Conservation (phyloP, 352 stramenopile species). For the Plasmopara viticola region DNA sequence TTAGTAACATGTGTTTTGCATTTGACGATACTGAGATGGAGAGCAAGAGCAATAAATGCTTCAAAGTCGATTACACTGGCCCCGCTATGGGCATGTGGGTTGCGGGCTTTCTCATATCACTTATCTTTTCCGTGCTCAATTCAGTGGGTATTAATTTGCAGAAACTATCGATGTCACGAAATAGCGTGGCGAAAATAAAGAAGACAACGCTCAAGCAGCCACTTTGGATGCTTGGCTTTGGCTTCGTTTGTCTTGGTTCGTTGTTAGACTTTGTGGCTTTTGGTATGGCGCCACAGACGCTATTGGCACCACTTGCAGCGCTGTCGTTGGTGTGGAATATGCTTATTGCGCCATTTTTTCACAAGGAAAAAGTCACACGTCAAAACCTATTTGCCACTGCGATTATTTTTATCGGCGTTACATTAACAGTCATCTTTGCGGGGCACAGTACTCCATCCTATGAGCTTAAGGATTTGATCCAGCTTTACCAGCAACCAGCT, state of each 20-base stretch:
- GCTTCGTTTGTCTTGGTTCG: constrained; percentile 72
- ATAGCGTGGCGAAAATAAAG: constrained; percentile 59
- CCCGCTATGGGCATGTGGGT: constrained; percentile 80
- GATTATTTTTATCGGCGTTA: constrained; percentile 88
- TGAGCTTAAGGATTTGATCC: constrained; percentile 79
- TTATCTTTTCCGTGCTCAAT: constrained; percentile 85
- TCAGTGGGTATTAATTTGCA: constrained; percentile 89
- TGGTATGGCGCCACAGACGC: constrained; percentile 86
- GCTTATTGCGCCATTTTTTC: constrained; percentile 86
- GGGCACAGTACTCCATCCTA: constrained; percentile 83
- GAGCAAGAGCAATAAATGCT: constrained; percentile 67
- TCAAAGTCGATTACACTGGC: constrained; percentile 67
- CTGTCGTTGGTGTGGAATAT: constrained; percentile 90
- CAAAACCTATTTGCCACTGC: constrained; percentile 76
- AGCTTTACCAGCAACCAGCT: constrained; percentile 65
- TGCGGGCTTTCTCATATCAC: constrained; percentile 79
- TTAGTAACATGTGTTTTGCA: constrained; percentile 53
- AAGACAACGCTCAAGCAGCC: constrained; percentile 79
- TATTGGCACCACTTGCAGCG: constrained; percentile 84
- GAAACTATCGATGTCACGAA: constrained; percentile 83
- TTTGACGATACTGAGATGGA: constrained; percentile 38
- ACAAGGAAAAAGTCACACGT: constrained; percentile 82
- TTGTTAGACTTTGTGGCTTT: constrained; percentile 89
- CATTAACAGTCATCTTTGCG: constrained; percentile 85
- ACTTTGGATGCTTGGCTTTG: constrained; percentile 85